phyloP scores from a whole-genome alignment of 768 basidiomycete species.

The Lactarius quietus region DNA sequence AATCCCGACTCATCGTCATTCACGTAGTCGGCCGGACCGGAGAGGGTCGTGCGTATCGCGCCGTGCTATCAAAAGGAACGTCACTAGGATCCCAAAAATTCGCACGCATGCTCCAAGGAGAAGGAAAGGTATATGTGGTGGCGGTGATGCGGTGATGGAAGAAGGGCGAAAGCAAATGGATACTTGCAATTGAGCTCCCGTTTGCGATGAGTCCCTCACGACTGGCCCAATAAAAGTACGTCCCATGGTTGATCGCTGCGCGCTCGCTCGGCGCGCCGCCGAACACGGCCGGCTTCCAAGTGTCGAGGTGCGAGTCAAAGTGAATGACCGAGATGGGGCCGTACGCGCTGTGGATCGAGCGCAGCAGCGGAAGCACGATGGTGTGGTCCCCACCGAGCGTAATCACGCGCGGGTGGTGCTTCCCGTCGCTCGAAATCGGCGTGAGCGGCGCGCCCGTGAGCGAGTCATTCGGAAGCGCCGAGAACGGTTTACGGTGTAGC shows the following conservation, averaged over 20 bases:
- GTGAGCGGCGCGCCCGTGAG: slow-evolving; percentile 52
- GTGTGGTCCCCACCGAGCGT: slow-evolving; percentile 90
- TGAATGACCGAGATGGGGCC: slow-evolving; percentile 81
- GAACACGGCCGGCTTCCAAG: slow-evolving; percentile 73
- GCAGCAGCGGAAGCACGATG: slow-evolving; percentile 62
- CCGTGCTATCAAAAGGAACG: slow-evolving; percentile 58
- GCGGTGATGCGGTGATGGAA: too few species aligned
- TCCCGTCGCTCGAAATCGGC: slow-evolving; percentile 65
- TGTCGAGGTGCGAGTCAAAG: slow-evolving; percentile 83
- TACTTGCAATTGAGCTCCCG: slow-evolving; percentile 80
- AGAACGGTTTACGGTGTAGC: slow-evolving; percentile 59
- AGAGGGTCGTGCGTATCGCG: slow-evolving; percentile 81
- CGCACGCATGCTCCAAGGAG: slow-evolving; percentile 28
- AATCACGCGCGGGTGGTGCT: slow-evolving; percentile 72
- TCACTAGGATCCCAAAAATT: slow-evolving; percentile 76
- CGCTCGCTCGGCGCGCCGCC: slow-evolving; percentile 69
- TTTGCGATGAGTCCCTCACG: slow-evolving; percentile 78
- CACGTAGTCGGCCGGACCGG: slow-evolving; percentile 69
- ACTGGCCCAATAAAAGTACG: slow-evolving; percentile 88
- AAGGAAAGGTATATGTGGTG: slow-evolving; percentile 21
- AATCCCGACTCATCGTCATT: slow-evolving; percentile 81
- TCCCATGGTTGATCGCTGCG: slow-evolving; percentile 81
- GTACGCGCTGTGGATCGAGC: slow-evolving; percentile 73
- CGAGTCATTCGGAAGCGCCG: slow-evolving; percentile 60
- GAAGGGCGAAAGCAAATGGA: slow-evolving; percentile 30